Base-by-base conservation (phyloP, 2,329 filamentous ascomycete genomes). In the Alternaria sp. region DNA sequence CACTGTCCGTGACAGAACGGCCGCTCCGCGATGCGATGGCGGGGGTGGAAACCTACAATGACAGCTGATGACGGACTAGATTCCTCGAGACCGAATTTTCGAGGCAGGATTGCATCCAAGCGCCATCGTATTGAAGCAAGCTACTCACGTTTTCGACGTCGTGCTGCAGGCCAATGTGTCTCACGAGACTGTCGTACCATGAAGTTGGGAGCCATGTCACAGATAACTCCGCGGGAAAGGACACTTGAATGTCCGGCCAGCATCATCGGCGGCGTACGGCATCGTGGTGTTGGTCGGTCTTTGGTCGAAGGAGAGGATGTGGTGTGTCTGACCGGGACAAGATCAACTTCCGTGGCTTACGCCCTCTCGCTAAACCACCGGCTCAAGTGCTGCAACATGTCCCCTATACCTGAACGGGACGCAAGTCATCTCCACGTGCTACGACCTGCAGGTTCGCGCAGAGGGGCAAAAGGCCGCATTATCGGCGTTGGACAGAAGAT, bases 1-100 rank as follows among this genome's bases (percentile, higher is more conserved):
- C 25, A 59, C 56, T 47, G 55, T 59, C 49, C 25, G 43, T 54
- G 49, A 62, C 57, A 45, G 49, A 36, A 50, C 50, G 44, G 30
- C 56, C 60, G 60, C 60, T 40, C 49, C 49, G 49, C 19, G 28
- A 36, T 52, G 49, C 28, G 36, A 52, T 23, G 19, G 28, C 19
- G 28, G 49, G 19, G 19, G n/a, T 52, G 30, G 49, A 52, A 36
- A 40, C 49, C 28, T 51, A 36, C 49, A 21, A 32, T 23, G 49
- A 32, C 49, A 51, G 28, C 49, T 10, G 49, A 51, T 17, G 28
- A 51, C 13, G 21, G 49, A 51, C 49, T 51, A 51, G 49, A 51
- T 51, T 51, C 49, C 49, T 23, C 12, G 28, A 51, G 49, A 51
- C 49, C 28, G 15, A 28, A 51, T n/a, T 32, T 11, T 23, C 49